Percentiles rank a stretch among this genome's conserved stretches.
These are phyloP conservation scores for Plasmodium inui DNA, from an alignment of 169 alveolate genomes.

Conservation along the genomic window DNA sequence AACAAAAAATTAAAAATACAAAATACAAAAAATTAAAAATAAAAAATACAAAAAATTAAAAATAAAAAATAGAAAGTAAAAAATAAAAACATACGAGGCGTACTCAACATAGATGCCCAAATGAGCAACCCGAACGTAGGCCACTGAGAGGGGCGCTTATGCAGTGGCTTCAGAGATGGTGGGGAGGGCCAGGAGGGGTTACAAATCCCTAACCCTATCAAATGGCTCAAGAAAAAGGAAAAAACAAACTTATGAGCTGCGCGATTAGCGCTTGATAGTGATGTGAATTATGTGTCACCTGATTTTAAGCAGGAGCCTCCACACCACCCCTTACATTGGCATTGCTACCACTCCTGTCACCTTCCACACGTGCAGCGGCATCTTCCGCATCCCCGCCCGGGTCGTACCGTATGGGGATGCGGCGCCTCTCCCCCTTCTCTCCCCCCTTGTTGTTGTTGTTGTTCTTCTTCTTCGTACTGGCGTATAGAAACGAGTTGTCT, in stretches of 20 bases:
- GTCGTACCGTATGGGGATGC: constrained; percentile 42
- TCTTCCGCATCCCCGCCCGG: background rate
- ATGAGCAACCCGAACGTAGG: too few relatives aligned
- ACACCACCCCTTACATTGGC: background rate
- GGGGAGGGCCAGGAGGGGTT: too few relatives aligned
- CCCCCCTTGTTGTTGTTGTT: too few relatives aligned
- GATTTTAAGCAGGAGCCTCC: background rate
- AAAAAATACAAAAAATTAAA: background rate
- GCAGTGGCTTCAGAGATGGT: too few relatives aligned
- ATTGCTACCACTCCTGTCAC: background rate
- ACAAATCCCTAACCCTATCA: background rate
- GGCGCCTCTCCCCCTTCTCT: constrained; percentile 20
- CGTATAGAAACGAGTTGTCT: constrained; percentile 64
- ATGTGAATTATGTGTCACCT: background rate
- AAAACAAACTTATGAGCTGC: background rate
- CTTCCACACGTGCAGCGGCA: background rate
- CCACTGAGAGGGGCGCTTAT: too few relatives aligned
- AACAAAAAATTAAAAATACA: constrained; percentile 5
- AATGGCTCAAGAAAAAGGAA: background rate
- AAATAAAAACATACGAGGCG: too few relatives aligned
- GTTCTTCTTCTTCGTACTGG: constrained; percentile 21
- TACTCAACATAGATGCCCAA: too few relatives aligned
- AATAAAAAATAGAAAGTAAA: background rate
- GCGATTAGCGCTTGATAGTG: background rate
- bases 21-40: constrained; percentile 1